These are phyloP conservation scores for Malassezia pachydermatis DNA, from an alignment of 1,284 basidiomycete genomes.

Conservation along the genomic window DNA sequence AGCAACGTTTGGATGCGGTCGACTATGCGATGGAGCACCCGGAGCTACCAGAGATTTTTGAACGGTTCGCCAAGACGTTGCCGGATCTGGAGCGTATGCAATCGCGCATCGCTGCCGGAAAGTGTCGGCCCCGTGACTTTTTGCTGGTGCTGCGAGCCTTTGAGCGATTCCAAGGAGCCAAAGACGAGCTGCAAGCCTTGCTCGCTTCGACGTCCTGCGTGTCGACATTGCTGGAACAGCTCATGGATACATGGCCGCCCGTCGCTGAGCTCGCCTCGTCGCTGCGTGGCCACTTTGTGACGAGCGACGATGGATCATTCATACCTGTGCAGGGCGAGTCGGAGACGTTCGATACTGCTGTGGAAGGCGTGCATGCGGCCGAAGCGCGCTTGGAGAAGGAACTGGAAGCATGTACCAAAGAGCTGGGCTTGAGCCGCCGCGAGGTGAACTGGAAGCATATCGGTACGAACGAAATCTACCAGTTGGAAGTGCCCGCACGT, in stretches of 20 bases:
- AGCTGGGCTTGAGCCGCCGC: constrained; percentile 26
- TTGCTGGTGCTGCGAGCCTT: constrained; percentile 36
- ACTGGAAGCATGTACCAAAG: constrained; percentile 24
- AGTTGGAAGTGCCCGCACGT: constrained; percentile 40
- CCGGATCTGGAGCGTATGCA: constrained; percentile 45
- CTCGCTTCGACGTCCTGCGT: background rate
- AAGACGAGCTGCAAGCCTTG: constrained; percentile 12
- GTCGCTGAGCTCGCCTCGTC: constrained; percentile 28
- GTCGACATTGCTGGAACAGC: background rate
- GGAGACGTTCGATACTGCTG: constrained; percentile 35
- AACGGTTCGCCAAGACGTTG: constrained; percentile 29
- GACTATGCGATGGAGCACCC: constrained; percentile 34
- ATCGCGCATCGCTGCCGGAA: constrained; percentile 40
- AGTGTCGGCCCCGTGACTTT: constrained; percentile 44
- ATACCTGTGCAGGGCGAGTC: constrained; percentile 28
- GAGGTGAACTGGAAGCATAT: constrained; percentile 44
- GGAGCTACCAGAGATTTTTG: constrained; percentile 33
- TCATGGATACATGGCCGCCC: constrained; percentile 33
- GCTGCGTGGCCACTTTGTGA: constrained; percentile 30
- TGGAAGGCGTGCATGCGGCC: constrained; percentile 24
- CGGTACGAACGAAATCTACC: constrained; percentile 47
- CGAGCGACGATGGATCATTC: constrained; percentile 41
- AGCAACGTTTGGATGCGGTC: constrained; percentile 41
- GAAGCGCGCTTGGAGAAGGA: constrained; percentile 35
- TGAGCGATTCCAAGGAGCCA: constrained; percentile 22